A percentile compares a stretch with the other conserved stretches of the same genome.
Evolutionary conservation across 345 rosid species (phyloP).

Genomic region (Eucalyptus pauciflora): DNA sequence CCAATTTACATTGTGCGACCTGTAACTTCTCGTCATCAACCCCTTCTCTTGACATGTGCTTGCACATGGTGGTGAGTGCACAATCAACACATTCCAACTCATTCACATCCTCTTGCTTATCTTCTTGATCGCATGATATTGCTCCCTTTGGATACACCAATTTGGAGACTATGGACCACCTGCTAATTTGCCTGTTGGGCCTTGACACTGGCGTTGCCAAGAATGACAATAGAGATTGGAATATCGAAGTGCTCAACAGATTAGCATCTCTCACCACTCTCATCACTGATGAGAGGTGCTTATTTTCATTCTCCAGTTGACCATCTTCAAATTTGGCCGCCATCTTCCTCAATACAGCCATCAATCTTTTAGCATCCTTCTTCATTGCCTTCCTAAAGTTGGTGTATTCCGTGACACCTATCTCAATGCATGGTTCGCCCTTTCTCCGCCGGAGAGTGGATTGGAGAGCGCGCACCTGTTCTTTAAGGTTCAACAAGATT

Average conservation of each 20-base stretch:
- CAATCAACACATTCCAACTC: constrained; percentile 12
- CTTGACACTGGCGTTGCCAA: constrained; percentile 7
- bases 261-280: constrained; percentile 30
- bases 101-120: constrained; percentile 26
- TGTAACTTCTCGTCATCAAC: constrained; percentile 6
- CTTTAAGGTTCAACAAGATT: constrained; percentile 27
- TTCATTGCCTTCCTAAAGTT: constrained; percentile 37
- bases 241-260: constrained; percentile 7
- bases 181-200: constrained; percentile 12
- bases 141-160: constrained; percentile 18
- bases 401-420: constrained; percentile 2
- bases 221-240: constrained; percentile 35
- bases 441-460: constrained; percentile 51
- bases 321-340: background rate
- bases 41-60: background rate
- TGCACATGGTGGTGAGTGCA: constrained; percentile 16
- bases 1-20: constrained; percentile 16
- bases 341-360: background rate
- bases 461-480: constrained; percentile 37
- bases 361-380: constrained; percentile 33
- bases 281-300: constrained; percentile 21
- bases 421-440: constrained; percentile 20
- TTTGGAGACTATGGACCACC: constrained; percentile 36
- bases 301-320: constrained; percentile 1
- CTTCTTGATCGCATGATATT: constrained; percentile 35